phyloP scores from a whole-genome alignment of 2,329 filamentous ascomycete species.

The Metarhizium brunneum region DNA sequence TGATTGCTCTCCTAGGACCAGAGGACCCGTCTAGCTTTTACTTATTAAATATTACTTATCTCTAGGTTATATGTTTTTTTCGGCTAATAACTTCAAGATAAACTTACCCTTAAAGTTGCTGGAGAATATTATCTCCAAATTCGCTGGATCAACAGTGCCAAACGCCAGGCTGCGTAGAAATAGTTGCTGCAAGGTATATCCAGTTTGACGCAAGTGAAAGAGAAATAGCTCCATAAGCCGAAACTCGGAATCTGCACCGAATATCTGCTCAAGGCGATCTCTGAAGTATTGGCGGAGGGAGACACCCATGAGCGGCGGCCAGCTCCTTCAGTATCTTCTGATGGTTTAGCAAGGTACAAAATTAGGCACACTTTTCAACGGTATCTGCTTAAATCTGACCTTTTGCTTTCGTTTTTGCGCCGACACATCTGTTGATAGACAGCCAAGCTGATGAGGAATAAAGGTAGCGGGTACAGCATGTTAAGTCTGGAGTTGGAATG shows the following conservation, averaged over 20 bases:
- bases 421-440: neutral
- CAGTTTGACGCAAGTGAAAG: neutral
- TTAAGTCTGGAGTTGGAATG: conserved; percentile 8
- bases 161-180: neutral
- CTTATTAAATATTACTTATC: neutral
- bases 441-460: neutral
- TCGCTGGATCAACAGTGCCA: neutral
- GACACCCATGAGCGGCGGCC: neutral
- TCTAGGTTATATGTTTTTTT: neutral
- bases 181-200: neutral
- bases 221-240: neutral
- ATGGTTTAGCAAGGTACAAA: neutral
- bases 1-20: neutral
- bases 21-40: neutral
- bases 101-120: neutral
- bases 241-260: neutral
- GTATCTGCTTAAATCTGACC: neutral
- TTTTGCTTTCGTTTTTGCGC: neutral
- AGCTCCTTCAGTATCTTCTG: neutral
- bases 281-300: neutral
- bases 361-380: neutral
- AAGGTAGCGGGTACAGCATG: neutral
- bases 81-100: neutral
- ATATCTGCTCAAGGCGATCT: conserved; percentile 1
- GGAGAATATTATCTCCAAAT: neutral